A percentile compares a stretch with the other conserved stretches of the same genome.
Conservation (phyloP, 257 asterid species). For the Solanum habrochaites region DNA sequence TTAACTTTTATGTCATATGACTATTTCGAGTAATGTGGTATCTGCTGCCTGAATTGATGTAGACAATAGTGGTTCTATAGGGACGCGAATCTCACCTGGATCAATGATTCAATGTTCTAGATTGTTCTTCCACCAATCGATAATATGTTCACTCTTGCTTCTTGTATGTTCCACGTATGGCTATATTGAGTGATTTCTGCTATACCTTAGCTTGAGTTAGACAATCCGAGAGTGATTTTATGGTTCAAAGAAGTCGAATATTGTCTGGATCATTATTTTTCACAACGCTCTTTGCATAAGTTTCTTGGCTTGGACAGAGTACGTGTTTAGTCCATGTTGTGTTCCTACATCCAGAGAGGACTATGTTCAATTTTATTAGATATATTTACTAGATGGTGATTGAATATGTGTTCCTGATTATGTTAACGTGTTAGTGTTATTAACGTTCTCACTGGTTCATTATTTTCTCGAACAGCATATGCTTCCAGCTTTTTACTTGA, state of each 20-base stretch:
- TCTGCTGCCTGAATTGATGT: background rate
- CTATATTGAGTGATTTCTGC: background rate
- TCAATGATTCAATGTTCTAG: background rate
- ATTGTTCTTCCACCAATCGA: background rate
- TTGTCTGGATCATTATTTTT: background rate
- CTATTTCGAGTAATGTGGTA: background rate
- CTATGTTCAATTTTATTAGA: background rate
- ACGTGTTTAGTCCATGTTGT: background rate
- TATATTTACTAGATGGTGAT: background rate
- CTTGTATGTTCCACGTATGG: too few relatives aligned
- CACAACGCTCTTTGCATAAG: background rate
- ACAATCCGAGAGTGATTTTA: background rate
- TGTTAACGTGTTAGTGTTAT: background rate
- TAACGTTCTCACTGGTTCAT: background rate
- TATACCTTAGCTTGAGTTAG: background rate
- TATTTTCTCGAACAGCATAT: slow-evolving; percentile 13
- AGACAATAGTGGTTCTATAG: background rate
- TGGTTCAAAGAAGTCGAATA: background rate
- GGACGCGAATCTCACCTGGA: background rate
- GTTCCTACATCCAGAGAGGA: background rate
- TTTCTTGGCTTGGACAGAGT: background rate
- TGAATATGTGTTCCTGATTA: background rate
- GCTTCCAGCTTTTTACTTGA: slow-evolving; percentile 28
- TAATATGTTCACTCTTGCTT: background rate
- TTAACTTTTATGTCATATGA: background rate